Evolutionary conservation across 1,139 yeast species (phyloP), one percentile per base, ranked within the genome.

Genomic region (Maudiozyma humilis): DNA sequence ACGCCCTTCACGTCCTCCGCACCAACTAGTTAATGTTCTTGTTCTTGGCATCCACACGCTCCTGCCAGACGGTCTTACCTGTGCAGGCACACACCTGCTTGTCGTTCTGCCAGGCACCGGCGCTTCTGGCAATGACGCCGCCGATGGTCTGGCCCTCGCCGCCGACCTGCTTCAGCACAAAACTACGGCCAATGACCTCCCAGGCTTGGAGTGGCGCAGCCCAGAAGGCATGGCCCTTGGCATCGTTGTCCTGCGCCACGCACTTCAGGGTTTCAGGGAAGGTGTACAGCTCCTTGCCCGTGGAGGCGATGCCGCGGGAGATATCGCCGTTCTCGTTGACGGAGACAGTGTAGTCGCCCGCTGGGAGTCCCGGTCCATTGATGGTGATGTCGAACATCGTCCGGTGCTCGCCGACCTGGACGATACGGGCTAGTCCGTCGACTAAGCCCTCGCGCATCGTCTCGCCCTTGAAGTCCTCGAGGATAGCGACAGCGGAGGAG

Each of bases 31-130:
- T 35, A 29, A 58, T 55, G 40, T 57, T 56, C 32, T 46, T 48
- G 32, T 48, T 50, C 12, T 52, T 27, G 17, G 94, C 94, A 56
- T 86, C 95, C 40, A 69, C 66, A 46, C 96, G 73, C 62, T 91
- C 98, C 62, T 91, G 88, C 98, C 98, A 91, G 23, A 89, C 79
- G 1, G 95, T 86, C 69, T 88, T 87, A 10, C 98, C 98, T 23
- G 93, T 79, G 62, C 98, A 91, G 36, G 93, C 82, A 65, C 98
- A 91, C 1, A 91, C 94, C 51, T 81, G 79, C 65, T 91, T 91
- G 57, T 83, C 85, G 64, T 91, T 91, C 59, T 91, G 95, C 97
- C 97, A 91, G 15, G 80, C 84, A 12, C 98, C 98, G 1, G 98
- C 97, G 56, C 95, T 83, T 59, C 97, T 76, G 2, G 97, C 97